Percentiles rank a stretch among this genome's conserved stretches.
Evolutionary conservation across 108 stramenopile genomes (phyloP).

Genomic region (Fistulifera pelliculosa): DNA sequence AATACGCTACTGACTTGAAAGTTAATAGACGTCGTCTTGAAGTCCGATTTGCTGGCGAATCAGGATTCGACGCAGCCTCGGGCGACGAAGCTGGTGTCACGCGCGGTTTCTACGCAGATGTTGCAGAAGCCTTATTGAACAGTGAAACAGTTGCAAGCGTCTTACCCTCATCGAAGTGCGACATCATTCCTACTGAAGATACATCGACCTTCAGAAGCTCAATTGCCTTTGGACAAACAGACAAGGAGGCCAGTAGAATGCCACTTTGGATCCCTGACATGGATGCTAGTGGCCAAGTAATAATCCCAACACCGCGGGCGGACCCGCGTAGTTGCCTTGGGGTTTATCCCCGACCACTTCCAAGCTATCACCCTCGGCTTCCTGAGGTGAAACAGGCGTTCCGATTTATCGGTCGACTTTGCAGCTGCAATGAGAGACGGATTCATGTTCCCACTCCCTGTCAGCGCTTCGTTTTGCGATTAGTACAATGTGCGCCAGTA

Average conservation of each 20-base stretch:
- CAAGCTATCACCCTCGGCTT: slow-evolving; percentile 16
- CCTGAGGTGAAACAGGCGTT: slow-evolving; percentile 19
- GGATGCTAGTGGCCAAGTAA: slow-evolving; percentile 26
- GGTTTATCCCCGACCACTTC: slow-evolving; percentile 35
- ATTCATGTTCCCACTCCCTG: slow-evolving; percentile 38
- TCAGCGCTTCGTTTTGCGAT: slow-evolving; percentile 30
- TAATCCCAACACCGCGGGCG: slow-evolving; percentile 46
- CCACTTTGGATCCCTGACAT: slow-evolving; percentile 48
- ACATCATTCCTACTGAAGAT: not conserved
- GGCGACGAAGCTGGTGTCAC: slow-evolving; percentile 53
- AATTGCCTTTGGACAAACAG: not conserved
- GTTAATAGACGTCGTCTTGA: slow-evolving; percentile 29
- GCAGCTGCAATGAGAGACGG: slow-evolving; percentile 42
- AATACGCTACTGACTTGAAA: slow-evolving; percentile 17
- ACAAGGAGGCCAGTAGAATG: slow-evolving; percentile 2
- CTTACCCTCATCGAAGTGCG: slow-evolving; percentile 10
- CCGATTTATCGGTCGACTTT: slow-evolving; percentile 40
- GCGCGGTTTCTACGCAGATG: slow-evolving; percentile 47
- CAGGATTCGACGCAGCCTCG: slow-evolving; percentile 46
- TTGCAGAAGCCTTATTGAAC: slow-evolving; percentile 30
- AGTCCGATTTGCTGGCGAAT: slow-evolving; percentile 42
- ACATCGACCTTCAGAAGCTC: not conserved
- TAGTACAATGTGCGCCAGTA: slow-evolving; percentile 22
- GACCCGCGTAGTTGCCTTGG: slow-evolving; percentile 21
- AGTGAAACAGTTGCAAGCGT: slow-evolving; percentile 25